Conservation (phyloP, 1,284 basidiomycete species). For the Tylopilus orsonianus region DNA sequence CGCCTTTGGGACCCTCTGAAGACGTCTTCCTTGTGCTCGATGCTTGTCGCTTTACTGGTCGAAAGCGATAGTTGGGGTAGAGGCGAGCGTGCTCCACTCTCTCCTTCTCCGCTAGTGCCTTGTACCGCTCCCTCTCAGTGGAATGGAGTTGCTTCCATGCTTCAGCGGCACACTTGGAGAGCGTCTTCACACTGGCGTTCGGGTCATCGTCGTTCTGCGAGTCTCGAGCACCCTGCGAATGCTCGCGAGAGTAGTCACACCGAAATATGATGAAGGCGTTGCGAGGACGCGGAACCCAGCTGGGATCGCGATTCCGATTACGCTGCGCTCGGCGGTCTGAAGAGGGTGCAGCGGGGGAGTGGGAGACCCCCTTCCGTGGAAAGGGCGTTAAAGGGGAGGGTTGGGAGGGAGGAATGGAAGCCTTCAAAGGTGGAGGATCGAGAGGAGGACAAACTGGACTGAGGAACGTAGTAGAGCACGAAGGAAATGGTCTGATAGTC, state of each 20-base stretch:
- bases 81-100: slow-evolving; percentile 51
- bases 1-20: slow-evolving; percentile 15
- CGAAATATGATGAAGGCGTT: slow-evolving; percentile 92
- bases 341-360: slow-evolving; percentile 25
- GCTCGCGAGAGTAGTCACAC: slow-evolving; percentile 59
- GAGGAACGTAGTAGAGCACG: slow-evolving; percentile 8
- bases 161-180: slow-evolving; percentile 63
- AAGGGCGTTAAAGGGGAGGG: background rate
- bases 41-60: slow-evolving; percentile 46
- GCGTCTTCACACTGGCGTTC: slow-evolving; percentile 38
- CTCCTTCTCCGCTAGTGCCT: slow-evolving; percentile 49
- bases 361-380: background rate
- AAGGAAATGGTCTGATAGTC: slow-evolving; percentile 9
- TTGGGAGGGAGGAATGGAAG: background rate
- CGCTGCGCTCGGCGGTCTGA: slow-evolving; percentile 34
- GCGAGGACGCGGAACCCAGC: slow-evolving; percentile 78
- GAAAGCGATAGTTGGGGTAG: slow-evolving; percentile 62
- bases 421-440: background rate
- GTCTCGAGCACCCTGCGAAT: slow-evolving; percentile 27
- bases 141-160: slow-evolving; percentile 54
- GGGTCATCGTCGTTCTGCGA: slow-evolving; percentile 23
- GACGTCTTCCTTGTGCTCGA: slow-evolving; percentile 29
- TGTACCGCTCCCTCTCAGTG: slow-evolving; percentile 49
- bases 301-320: slow-evolving; percentile 43
- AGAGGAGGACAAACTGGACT: slow-evolving; percentile 21